Percentiles rank a stretch among this genome's conserved stretches.
These are phyloP conservation scores for Violaceomyces palustris DNA, from an alignment of 1,284 basidiomycete species.

Conservation along the genomic window DNA sequence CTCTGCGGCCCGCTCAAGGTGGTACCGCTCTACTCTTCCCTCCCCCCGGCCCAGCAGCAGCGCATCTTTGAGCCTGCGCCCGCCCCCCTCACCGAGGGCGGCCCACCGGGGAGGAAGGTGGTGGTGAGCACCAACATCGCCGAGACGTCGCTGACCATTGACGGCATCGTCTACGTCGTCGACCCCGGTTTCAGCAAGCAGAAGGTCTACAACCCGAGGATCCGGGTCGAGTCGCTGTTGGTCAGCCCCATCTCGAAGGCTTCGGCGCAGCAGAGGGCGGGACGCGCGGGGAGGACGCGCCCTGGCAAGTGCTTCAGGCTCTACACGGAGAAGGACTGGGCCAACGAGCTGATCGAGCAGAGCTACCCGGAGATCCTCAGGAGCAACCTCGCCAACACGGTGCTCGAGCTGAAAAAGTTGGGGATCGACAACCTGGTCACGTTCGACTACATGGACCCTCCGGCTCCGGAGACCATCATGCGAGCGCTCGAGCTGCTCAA, in stretches of 20 bases:
- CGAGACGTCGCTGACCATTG: constrained; percentile 94
- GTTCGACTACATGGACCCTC: constrained; percentile 70
- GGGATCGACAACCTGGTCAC: constrained; percentile 64
- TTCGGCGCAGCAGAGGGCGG: constrained; percentile 89
- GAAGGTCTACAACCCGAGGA: constrained; percentile 93
- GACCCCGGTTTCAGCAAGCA: constrained; percentile 97
- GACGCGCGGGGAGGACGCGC: constrained; percentile 88
- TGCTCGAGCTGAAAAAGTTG: constrained; percentile 87
- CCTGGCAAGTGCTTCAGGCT: constrained; percentile 96
- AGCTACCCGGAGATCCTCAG: constrained; percentile 93
- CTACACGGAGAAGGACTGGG: constrained; percentile 97
- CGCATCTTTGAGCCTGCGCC: constrained; percentile 89
- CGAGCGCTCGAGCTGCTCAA: constrained; percentile 91
- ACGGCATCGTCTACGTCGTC: constrained; percentile 97
- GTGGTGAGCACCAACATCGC: constrained; percentile 97
- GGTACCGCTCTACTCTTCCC: constrained; percentile 86
- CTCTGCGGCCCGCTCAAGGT: constrained; percentile 68
- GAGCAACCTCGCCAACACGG: constrained; percentile 78
- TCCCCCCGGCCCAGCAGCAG: constrained; percentile 88
- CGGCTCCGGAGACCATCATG: constrained; percentile 94
- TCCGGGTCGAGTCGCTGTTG: constrained; percentile 87
- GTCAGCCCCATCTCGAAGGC: constrained; percentile 96
- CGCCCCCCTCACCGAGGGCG: constrained; percentile 60
- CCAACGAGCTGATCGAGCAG: constrained; percentile 77
- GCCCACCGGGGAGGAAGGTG: constrained; percentile 84